These are phyloP conservation scores for Coccomyxa sp. DNA, from an alignment of 139 green algal species.

Conservation along the genomic window DNA sequence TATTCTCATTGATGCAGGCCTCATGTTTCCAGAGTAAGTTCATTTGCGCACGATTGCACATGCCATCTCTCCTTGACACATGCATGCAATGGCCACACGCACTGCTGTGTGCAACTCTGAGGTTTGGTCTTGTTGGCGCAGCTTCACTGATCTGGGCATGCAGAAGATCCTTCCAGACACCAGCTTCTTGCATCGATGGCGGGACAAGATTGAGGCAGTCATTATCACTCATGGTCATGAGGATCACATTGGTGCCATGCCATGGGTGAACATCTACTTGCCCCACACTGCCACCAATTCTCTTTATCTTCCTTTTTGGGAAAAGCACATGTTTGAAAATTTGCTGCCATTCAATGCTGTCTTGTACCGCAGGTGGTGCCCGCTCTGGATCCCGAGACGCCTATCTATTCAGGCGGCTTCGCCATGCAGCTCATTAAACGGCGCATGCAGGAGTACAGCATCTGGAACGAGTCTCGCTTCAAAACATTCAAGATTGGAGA, in stretches of 20 bases:
- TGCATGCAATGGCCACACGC: background rate
- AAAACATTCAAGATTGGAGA: constrained; percentile 62
- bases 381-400: constrained; percentile 88
- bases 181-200: constrained; percentile 89
- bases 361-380: constrained; percentile 67
- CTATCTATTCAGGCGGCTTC: constrained; percentile 86
- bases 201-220: constrained; percentile 95
- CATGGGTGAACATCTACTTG: constrained; percentile 66
- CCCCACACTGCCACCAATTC: background rate
- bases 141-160: constrained; percentile 92
- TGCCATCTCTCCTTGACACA: background rate
- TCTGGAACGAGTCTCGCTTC: constrained; percentile 82
- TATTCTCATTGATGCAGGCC: constrained; percentile 96
- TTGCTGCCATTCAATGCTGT: background rate
- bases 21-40: constrained; percentile 98
- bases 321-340: background rate
- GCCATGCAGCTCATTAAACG: constrained; percentile 90
- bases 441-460: constrained; percentile 86
- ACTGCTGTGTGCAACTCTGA: background rate
- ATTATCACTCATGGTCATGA: constrained; percentile 98
- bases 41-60: background rate
- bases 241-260: constrained; percentile 95
- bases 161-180: constrained; percentile 97
- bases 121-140: constrained; percentile 30
- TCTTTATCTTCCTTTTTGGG: background rate